Evolutionary conservation across 441 rosid genomes (phyloP).

Genomic region (Gossypium lobatum): DNA sequence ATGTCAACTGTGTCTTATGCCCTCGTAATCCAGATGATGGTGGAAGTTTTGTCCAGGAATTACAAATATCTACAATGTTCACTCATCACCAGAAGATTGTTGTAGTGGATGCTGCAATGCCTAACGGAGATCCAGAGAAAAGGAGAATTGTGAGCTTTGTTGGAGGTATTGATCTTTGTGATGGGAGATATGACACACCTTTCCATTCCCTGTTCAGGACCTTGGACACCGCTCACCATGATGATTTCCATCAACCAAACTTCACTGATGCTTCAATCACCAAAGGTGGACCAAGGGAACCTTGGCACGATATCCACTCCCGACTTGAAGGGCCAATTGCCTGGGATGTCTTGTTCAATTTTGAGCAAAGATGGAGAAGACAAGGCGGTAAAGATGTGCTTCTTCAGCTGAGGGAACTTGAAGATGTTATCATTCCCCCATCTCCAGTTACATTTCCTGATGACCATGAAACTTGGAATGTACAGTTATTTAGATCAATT

Average conservation of each 20-base stretch:
- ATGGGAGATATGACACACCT: constrained; percentile 89
- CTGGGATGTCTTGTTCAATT: constrained; percentile 91
- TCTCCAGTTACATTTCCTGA: constrained; percentile 82
- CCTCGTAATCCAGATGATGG: constrained; percentile 98
- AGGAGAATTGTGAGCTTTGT: constrained; percentile 91
- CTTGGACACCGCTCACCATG: constrained; percentile 86
- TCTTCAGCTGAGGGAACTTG: constrained; percentile 66
- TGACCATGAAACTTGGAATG: constrained; percentile 84
- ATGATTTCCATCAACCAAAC: constrained; percentile 98
- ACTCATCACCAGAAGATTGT: constrained; percentile 97
- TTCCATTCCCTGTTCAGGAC: constrained; percentile 98
- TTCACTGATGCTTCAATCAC: constrained; percentile 65
- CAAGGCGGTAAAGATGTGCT: constrained; percentile 92
- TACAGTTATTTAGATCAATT: constrained; percentile 88
- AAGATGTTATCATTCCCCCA: constrained; percentile 72
- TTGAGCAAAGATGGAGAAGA: constrained; percentile 94
- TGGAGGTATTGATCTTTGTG: constrained; percentile 95
- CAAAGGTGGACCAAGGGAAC: constrained; percentile 99
- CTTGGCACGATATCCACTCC: constrained; percentile 98
- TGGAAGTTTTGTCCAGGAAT: constrained; percentile 81
- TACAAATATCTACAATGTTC: constrained; percentile 83
- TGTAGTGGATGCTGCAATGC: constrained; percentile 79
- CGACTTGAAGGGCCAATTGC: constrained; percentile 96
- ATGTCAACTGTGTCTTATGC: constrained; percentile 79
- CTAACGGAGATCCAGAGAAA: constrained; percentile 49